Evolutionary conservation across 352 stramenopile species (phyloP), one percentile per base, ranked within the genome.

Genomic region (Phytophthora meadii): DNA sequence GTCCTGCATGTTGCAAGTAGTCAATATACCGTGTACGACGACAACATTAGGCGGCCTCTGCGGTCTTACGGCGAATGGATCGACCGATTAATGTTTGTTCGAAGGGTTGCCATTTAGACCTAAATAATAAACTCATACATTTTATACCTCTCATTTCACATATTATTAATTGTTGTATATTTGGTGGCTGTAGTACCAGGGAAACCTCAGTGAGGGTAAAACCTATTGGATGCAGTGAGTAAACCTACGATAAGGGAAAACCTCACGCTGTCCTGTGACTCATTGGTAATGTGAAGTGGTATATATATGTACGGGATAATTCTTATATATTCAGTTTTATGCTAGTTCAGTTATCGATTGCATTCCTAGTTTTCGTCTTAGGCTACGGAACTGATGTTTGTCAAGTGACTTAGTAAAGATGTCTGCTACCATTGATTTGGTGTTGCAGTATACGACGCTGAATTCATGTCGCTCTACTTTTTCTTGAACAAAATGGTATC

Each of bases 21-120:
- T 6, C 37, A 41, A 24, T 30, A 9, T 11, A 54, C 44, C 5
- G 54, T 34, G 14, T 24, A 22, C 6, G 54, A 62, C 28, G 54
- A 54, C 3, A 15, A 3, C 2, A 2, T n/a, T 15, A 28, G 54
- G 34, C 19, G 44, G 2, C 15, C 1, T 11, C 49, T 62, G 44
- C 12, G 7, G n/a, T 2, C 0, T 14, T 54, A 62, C 17, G 54
- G 54, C 25, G 44, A 62, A 15, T 62, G 44, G 54, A 47, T 61
- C 6, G 22, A 61, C 22, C 45, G 27, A 11, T 9, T 61, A 1
- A 61, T 52, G 53, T 61, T 62, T 30, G 30, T 49, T 34, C 54
- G 44, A 41, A 62, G 49, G 8, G 44, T 62, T 22, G 17, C 22
- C 19, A 19, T 22, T 19, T 53, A 53, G 46, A 53, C 41, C 24